Percentiles rank a stretch among this genome's conserved stretches.
Evolutionary conservation across 176 grass and related monocot genomes (phyloP).

Genomic region (Carex scoparia): DNA sequence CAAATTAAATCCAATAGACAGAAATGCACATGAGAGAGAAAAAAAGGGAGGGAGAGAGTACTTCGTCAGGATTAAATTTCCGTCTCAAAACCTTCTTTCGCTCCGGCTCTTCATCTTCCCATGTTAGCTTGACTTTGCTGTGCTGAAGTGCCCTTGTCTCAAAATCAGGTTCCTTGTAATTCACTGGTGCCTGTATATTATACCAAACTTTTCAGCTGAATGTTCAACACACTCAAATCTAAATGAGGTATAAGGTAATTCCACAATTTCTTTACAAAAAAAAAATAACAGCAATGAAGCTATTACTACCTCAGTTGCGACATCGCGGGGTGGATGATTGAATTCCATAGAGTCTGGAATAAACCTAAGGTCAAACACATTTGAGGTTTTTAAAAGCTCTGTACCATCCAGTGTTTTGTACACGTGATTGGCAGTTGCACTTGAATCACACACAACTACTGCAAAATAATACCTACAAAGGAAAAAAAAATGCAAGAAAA

Average conservation of each 20-base stretch:
- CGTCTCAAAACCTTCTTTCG: constrained; percentile 63
- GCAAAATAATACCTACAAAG: constrained; percentile 83
- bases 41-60: constrained; percentile 4
- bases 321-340: constrained; percentile 51
- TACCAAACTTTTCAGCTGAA: background rate
- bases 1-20: background rate
- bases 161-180: constrained; percentile 75
- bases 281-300: background rate
- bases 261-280: background rate
- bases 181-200: constrained; percentile 45
- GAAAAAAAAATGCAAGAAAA: background rate
- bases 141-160: constrained; percentile 75
- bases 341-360: constrained; percentile 79
- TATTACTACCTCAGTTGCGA: constrained; percentile 53
- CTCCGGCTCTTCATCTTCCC: constrained; percentile 86
- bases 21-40: background rate
- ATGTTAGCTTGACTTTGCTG: constrained; percentile 73
- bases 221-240: background rate
- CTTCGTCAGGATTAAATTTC: constrained; percentile 83
- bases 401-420: constrained; percentile 77
- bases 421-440: constrained; percentile 71
- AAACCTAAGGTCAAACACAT: constrained; percentile 79
- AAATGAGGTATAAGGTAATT: background rate
- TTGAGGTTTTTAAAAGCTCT: constrained; percentile 72
- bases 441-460: constrained; percentile 79